Evolutionary conservation across 345 rosid species (phyloP), one percentile per base, ranked within the genome.

Genomic region (Hibiscus tridactylites): DNA sequence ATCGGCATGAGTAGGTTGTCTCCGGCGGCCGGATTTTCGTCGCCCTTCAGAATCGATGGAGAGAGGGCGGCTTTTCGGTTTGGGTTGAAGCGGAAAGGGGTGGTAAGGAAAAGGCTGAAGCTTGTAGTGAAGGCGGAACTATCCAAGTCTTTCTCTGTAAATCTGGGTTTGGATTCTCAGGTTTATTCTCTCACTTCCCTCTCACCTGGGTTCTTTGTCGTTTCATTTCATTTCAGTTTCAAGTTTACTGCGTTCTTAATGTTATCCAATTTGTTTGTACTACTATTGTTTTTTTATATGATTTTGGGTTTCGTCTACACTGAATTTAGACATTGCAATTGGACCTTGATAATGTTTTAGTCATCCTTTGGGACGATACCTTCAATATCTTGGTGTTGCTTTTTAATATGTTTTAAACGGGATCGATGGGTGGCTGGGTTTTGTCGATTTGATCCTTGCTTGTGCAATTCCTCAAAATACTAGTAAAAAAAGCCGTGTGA

Each of bases 121-220:
- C 77, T 87, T 60, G 83, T 80, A 46, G 88, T 82, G 49, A 75
- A 72, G 12, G 97, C 97, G 66, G 91, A 85, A 75, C 76, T 88
- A 15, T 88, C 93, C 52, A 79, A 82, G 76, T 77, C 87, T 3
- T 86, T 86, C 81, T 80, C 93, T 59, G 74, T 76, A 15, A 81
- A 79, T 79, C 75, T 83, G 52, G 92, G 88, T 58, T 83, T 88
- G 85, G 92, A 91, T 74, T 93, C 92, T 77, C 88, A 88, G 97
- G 97, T 90, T 70, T 59, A 15, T 66, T 71, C 19, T 8, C 35
- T 16, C 63, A 12, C 62, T 66, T 71, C 19, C 13, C 35, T 16
- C 63, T 17, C 62, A 12, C 15, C 39, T 19, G 39, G 64, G 31
- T 54, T 1, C 24, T 65, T 50, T 61, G 46, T 42, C 8, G 42